Evolutionary conservation across 352 stramenopile genomes (phyloP).

Genomic region (Pythium apleroticum): DNA sequence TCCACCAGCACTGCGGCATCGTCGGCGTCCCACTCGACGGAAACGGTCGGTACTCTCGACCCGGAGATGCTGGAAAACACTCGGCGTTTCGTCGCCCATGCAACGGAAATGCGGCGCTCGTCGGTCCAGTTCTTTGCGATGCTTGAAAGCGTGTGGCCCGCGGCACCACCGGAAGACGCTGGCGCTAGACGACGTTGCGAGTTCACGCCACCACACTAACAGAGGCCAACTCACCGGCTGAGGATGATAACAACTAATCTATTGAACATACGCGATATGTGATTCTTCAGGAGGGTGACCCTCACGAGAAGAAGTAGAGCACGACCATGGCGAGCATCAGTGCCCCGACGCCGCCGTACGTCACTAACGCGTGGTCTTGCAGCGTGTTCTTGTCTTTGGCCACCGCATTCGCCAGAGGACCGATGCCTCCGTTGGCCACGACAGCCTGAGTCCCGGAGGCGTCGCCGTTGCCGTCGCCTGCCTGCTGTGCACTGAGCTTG

Average conservation of each 20-base stretch:
- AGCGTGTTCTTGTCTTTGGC: conserved; percentile 24
- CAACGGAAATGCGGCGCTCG: conserved; percentile 36
- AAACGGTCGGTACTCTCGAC: conserved; percentile 38
- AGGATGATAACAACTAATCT: conserved; percentile 29
- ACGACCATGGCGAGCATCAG: conserved; percentile 40
- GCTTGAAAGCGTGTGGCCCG: conserved; percentile 42
- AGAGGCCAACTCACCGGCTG: not conserved
- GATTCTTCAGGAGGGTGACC: not conserved
- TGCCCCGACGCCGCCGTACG: conserved; percentile 41
- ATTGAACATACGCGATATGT: conserved; percentile 3
- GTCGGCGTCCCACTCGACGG: not conserved
- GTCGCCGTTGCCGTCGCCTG: conserved; percentile 11
- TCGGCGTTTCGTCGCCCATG: conserved; percentile 37
- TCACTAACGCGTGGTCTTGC: conserved; percentile 26
- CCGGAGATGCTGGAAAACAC: conserved; percentile 49
- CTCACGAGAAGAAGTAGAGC: conserved; percentile 56
- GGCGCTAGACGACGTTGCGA: not conserved
- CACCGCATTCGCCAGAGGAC: conserved; percentile 14
- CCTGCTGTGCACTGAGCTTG: conserved; percentile 27
- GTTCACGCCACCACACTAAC: conserved; percentile 13
- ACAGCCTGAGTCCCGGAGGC: not conserved
- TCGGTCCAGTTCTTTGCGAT: conserved; percentile 40
- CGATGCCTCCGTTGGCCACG: conserved; percentile 4
- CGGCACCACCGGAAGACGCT: not conserved
- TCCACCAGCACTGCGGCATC: not conserved